Conservation (phyloP, 2,329 filamentous ascomycete genomes). For the Neophaeococcomyces aloes region DNA sequence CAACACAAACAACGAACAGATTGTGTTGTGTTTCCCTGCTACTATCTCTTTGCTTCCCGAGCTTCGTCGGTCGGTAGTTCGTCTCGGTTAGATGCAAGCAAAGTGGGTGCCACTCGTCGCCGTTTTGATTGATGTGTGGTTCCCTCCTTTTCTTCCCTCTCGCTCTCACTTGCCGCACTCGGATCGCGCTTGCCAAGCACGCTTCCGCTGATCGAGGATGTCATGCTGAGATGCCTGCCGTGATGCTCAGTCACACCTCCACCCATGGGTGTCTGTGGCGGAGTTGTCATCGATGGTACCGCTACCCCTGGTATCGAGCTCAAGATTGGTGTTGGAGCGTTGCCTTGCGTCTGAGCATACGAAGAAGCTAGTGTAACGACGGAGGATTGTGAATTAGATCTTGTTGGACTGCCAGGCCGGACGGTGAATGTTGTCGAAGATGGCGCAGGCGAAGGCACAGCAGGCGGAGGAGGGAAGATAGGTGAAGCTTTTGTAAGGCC, state of each 20-base stretch:
- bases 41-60: neutral
- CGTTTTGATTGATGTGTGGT: constrained; percentile 25
- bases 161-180: constrained; percentile 34
- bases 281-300: constrained; percentile 66
- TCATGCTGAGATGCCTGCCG: constrained; percentile 39
- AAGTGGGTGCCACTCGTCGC: constrained; percentile 25
- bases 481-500: constrained; percentile 46
- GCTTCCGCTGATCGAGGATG: constrained; percentile 43
- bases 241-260: constrained; percentile 31
- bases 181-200: constrained; percentile 44
- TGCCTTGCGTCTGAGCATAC: constrained; percentile 42
- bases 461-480: constrained; percentile 47
- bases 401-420: constrained; percentile 65
- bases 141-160: constrained; percentile 33
- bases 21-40: neutral
- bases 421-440: constrained; percentile 29
- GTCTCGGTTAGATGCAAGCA: constrained; percentile 13
- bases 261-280: constrained; percentile 65
- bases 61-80: neutral
- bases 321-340: constrained; percentile 67
- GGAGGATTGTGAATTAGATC: constrained; percentile 79
- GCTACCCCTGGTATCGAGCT: constrained; percentile 46
- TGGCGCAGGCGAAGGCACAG: constrained; percentile 48
- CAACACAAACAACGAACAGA: neutral
- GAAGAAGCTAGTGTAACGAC: constrained; percentile 51